phyloP scores from a whole-genome alignment of 345 rosid genomes.

The Carallia pectinifolia region DNA sequence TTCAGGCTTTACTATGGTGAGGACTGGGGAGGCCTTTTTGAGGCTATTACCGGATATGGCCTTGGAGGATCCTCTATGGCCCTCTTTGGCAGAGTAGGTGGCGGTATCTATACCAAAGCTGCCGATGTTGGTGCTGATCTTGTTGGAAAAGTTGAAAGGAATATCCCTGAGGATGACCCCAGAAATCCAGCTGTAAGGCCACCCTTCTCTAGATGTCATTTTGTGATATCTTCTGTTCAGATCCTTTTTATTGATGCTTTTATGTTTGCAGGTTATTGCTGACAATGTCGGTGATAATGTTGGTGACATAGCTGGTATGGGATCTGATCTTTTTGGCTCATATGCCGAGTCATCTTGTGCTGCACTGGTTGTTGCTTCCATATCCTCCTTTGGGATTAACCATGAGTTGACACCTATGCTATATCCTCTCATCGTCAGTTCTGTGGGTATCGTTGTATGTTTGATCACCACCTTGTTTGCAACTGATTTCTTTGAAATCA shows the following conservation, averaged over 20 bases:
- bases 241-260: conserved; percentile 7
- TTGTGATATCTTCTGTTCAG: background rate
- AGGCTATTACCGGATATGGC: conserved; percentile 82
- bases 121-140: conserved; percentile 96
- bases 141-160: conserved; percentile 80
- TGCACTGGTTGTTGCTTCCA: conserved; percentile 75
- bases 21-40: conserved; percentile 80
- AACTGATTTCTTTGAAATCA: conserved; percentile 70
- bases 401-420: conserved; percentile 68
- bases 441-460: conserved; percentile 66
- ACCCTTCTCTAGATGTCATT: conserved; percentile 7
- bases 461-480: conserved; percentile 73
- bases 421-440: conserved; percentile 69
- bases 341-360: conserved; percentile 81
- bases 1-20: conserved; percentile 76
- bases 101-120: conserved; percentile 83
- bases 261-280: conserved; percentile 62
- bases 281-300: conserved; percentile 88
- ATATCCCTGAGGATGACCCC: conserved; percentile 82
- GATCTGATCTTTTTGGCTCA: conserved; percentile 76
- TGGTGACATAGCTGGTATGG: conserved; percentile 86
- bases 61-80: conserved; percentile 93
- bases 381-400: conserved; percentile 68
- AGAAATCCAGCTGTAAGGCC: conserved; percentile 79
- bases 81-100: conserved; percentile 80